phyloP scores from a whole-genome alignment of 2,329 filamentous ascomycete species.

The Cercospora janseana region DNA sequence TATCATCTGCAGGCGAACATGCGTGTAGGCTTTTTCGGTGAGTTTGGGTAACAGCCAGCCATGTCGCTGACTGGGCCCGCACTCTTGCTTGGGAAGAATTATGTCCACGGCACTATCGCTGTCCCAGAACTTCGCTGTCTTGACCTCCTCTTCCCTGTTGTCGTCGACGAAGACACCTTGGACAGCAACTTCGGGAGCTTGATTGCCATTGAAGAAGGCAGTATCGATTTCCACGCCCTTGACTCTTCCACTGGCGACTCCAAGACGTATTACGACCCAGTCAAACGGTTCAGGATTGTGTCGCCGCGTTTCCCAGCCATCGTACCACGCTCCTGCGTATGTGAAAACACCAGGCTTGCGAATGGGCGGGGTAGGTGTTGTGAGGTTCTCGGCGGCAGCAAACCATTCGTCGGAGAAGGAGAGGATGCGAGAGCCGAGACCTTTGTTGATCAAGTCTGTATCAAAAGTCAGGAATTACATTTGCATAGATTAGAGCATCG shows the following conservation, averaged over 20 bases:
- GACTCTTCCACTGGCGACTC: constrained; percentile 67
- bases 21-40: constrained; percentile 68
- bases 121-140: constrained; percentile 59
- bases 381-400: constrained; percentile 58
- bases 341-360: constrained; percentile 58
- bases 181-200: constrained; percentile 75
- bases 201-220: constrained; percentile 77
- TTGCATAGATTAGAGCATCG: neutral
- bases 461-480: neutral
- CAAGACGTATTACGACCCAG: constrained; percentile 59
- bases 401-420: constrained; percentile 62
- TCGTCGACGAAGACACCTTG: constrained; percentile 68
- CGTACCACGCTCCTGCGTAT: constrained; percentile 62
- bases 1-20: constrained; percentile 80
- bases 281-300: constrained; percentile 59
- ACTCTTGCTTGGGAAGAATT: constrained; percentile 67
- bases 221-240: constrained; percentile 77
- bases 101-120: constrained; percentile 37
- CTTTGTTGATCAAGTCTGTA: constrained; percentile 53
- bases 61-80: constrained; percentile 70
- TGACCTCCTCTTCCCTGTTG: constrained; percentile 63
- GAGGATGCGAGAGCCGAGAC: constrained; percentile 53
- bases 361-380: constrained; percentile 56
- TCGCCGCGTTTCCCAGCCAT: constrained; percentile 63
- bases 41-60: constrained; percentile 63